These are phyloP conservation scores for Pilatotrama ljubarskyi DNA, from an alignment of 768 basidiomycete genomes.

Conservation along the genomic window DNA sequence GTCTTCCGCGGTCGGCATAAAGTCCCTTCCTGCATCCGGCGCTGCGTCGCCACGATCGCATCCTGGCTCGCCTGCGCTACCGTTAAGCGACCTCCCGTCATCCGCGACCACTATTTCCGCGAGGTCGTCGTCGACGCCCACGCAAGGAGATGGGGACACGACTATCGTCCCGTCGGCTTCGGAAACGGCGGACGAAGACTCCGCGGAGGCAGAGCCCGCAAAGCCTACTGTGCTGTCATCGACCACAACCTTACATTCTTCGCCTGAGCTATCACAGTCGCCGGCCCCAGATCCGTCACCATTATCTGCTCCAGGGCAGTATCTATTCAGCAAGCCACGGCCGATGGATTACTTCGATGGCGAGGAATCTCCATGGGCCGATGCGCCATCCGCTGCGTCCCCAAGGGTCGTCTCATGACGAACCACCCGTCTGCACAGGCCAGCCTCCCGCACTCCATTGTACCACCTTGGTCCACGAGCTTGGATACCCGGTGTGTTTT, in stretches of 20 bases:
- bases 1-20: constrained; percentile 30
- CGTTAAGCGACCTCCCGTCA: constrained; percentile 11
- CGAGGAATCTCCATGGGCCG: constrained; percentile 33
- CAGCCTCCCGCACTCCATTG: not conserved
- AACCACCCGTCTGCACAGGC: no score
- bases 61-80: constrained; percentile 1
- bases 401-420: constrained; percentile 16
- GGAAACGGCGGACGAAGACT: not conserved
- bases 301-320: constrained; percentile 19
- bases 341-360: constrained; percentile 27
- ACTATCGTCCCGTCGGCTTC: not conserved
- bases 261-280: constrained; percentile 13
- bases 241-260: not conserved
- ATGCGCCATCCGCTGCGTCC: constrained; percentile 23
- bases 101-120: constrained; percentile 17
- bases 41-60: constrained; percentile 24
- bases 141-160: not conserved
- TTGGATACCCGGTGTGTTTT: not conserved
- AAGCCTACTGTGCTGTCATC: not conserved
- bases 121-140: not conserved
- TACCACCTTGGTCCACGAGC: not conserved
- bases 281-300: constrained; percentile 25
- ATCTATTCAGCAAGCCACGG: constrained; percentile 18
- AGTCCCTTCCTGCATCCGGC: constrained; percentile 27
- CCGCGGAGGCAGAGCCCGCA: not conserved